Base-by-base conservation (phyloP, 805 yeast genomes). In the Peterozyma xylosa region DNA sequence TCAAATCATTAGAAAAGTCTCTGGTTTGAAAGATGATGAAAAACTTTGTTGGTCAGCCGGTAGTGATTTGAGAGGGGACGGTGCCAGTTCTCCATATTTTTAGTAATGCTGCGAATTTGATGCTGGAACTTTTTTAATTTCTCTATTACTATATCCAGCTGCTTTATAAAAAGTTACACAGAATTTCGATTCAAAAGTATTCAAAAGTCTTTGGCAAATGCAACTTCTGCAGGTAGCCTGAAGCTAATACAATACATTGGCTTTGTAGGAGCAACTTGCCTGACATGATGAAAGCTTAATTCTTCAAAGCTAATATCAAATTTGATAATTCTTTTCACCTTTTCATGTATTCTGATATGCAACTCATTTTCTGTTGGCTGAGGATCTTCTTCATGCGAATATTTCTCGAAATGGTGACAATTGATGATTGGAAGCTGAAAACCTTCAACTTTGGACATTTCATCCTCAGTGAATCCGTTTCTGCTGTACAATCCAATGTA, bases 221-320 rank as follows among this genome's bases (percentile, higher is more conserved):
- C 87, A 42, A 82, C 79, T 46, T 73, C 78, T 51, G 69, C 71
- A 0, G 95, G 95, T 30, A 93, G 69, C 54, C 62, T 61, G 62
- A 90, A 90, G 6, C 89, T 70, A 3, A 88, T 85, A 63, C 97
- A 88, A 59, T 77, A 90, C 99, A 93, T 93, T 32, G 91, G 91
- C 58, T 93, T 93, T 5, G 97, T 87, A 3, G 99, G 99, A 1
- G 99, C 91, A 7, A 93, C 99, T 59, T 81, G 82, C 58, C 99
- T 78, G 9, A 93, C 99, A 50, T 83, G 66, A 56, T 91, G 98
- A 63, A 91, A 85, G 0, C 63, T 56, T 34, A 85, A 62, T 0
- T 65, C 58, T 3, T 69, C 70, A 11, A 78, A 65, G 0, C 78
- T 73, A 9, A 78, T 63, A 0, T 74, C 67, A 53, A 56, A 71